phyloP scores from a whole-genome alignment of 805 yeast species.

The Candida coquimbonensis region DNA sequence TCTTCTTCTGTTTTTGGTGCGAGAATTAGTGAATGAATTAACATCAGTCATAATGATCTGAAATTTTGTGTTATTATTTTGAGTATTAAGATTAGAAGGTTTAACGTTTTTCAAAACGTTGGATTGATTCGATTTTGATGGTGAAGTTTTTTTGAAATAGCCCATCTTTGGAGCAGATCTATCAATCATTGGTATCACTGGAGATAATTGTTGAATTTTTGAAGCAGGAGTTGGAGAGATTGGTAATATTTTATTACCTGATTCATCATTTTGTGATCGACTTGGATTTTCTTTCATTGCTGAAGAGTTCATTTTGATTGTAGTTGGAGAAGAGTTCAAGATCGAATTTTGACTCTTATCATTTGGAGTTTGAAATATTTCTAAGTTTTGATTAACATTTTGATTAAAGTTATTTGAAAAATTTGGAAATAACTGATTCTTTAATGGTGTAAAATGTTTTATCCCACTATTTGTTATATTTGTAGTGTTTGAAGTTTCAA shows the following conservation, averaged over 20 bases:
- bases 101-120: too few species aligned
- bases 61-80: constrained; percentile 14
- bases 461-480: neutral
- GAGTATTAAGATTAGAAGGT: neutral
- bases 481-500: constrained; percentile 9
- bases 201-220: constrained; percentile 3
- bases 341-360: constrained; percentile 11
- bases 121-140: neutral
- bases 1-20: constrained; percentile 7
- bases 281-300: constrained; percentile 17
- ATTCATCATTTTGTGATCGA: neutral
- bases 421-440: constrained; percentile 16
- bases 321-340: constrained; percentile 23
- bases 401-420: constrained; percentile 1
- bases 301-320: constrained; percentile 23
- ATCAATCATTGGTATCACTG: neutral
- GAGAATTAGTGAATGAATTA: constrained; percentile 18
- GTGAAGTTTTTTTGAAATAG: constrained; percentile 17
- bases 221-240: constrained; percentile 23
- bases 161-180: constrained; percentile 22
- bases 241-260: constrained; percentile 8
- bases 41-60: constrained; percentile 32
- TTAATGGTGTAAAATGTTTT: constrained; percentile 19
- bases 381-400: constrained; percentile 3
- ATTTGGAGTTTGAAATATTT: constrained; percentile 18